Evolutionary conservation across 495 filamentous ascomycete genomes (phyloP).

Genomic region (Chaetomium tenue): DNA sequence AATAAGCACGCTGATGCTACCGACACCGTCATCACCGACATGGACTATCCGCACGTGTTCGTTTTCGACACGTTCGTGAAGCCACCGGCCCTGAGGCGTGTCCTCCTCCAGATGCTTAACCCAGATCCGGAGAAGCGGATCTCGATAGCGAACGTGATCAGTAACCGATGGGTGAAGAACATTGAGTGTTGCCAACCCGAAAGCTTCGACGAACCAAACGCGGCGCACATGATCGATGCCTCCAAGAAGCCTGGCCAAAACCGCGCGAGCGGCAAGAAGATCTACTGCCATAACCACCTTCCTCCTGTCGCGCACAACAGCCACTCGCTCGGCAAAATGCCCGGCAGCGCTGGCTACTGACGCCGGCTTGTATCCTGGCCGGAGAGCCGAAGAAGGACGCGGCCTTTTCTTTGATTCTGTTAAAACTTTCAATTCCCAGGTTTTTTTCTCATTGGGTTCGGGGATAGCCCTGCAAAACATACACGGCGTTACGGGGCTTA

Average conservation of each 20-base stretch:
- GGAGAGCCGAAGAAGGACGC: too few relatives aligned
- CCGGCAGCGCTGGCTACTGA: slow-evolving; percentile 47
- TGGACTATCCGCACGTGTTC: slow-evolving; percentile 51
- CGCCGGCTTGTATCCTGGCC: not conserved
- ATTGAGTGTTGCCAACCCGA: slow-evolving; percentile 71
- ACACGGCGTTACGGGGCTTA: slow-evolving; percentile 14
- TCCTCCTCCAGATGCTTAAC: slow-evolving; percentile 75
- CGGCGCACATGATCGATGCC: slow-evolving; percentile 47
- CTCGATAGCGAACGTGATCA: slow-evolving; percentile 59
- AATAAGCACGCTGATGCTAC: slow-evolving; percentile 47
- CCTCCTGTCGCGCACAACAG: slow-evolving; percentile 41
- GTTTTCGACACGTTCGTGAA: slow-evolving; percentile 53
- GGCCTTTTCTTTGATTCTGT: not conserved
- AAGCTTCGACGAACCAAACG: slow-evolving; percentile 53
- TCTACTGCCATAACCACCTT: slow-evolving; percentile 52
- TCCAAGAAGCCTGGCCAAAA: slow-evolving; percentile 50
- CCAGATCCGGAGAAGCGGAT: slow-evolving; percentile 65
- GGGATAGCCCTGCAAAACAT: slow-evolving; percentile 9
- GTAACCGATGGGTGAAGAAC: slow-evolving; percentile 60
- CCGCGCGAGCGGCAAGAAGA: slow-evolving; percentile 40
- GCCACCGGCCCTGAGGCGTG: slow-evolving; percentile 54
- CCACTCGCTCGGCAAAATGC: slow-evolving; percentile 49
- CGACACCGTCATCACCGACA: slow-evolving; percentile 48
- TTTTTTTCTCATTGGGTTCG: not conserved
- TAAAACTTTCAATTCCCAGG: not conserved